A percentile compares a stretch with the other conserved stretches of the same genome.
phyloP scores from a whole-genome alignment of 176 grass and related monocot genomes.

The Guadua angustifolia region DNA sequence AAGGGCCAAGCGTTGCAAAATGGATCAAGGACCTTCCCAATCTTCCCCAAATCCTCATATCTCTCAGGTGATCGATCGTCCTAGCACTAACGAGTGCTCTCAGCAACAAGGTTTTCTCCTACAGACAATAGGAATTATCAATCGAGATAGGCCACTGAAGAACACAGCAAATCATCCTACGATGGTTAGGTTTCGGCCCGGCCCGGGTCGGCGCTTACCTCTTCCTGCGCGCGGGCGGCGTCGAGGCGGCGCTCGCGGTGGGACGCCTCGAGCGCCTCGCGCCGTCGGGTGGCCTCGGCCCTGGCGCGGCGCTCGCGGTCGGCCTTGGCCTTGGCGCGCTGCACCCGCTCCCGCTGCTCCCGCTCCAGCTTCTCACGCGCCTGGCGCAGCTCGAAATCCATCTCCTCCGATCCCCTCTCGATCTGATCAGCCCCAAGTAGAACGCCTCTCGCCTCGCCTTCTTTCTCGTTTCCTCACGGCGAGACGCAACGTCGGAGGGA shows the following conservation, averaged over 20 bases:
- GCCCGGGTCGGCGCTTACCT: conserved; percentile 21
- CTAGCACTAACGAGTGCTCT: background rate
- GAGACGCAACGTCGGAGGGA: background rate
- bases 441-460: background rate
- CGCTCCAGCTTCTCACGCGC: conserved; percentile 83
- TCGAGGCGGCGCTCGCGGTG: conserved; percentile 74
- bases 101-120: background rate
- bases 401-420: conserved; percentile 2
- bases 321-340: conserved; percentile 73
- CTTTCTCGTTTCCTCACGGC: no score
- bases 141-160: background rate
- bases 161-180: background rate
- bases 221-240: conserved; percentile 70
- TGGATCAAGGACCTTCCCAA: background rate
- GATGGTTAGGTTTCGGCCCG: conserved; percentile 10
- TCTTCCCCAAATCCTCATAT: background rate
- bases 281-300: conserved; percentile 75
- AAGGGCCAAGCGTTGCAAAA: background rate
- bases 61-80: background rate
- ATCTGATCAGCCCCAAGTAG: conserved; percentile 26
- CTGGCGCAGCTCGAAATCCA: conserved; percentile 86
- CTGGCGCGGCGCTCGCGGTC: conserved; percentile 74
- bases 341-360: conserved; percentile 80
- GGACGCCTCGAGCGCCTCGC: conserved; percentile 74
- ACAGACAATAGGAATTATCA: background rate